Evolutionary conservation across 192 early-diverging fungal genomes (phyloP).

Genomic region (Allomyces macrogynus): DNA sequence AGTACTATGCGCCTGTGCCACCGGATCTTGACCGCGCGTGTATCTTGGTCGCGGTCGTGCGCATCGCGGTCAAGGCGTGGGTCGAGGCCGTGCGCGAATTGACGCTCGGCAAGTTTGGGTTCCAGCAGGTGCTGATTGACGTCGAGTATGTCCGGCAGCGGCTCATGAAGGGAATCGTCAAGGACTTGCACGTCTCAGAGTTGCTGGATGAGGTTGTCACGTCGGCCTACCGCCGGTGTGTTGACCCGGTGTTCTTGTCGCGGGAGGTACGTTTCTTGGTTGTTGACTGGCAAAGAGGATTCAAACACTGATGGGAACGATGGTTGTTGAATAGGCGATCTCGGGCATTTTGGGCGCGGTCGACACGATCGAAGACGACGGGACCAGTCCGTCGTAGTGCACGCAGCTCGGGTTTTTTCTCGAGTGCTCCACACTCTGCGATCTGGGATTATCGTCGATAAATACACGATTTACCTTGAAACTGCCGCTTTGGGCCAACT

Average conservation of each 20-base stretch:
- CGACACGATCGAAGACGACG: no score
- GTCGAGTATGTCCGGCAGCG: constrained; percentile 27
- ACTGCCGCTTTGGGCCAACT: no score
- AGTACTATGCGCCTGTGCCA: constrained; percentile 29
- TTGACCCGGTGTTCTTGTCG: background rate
- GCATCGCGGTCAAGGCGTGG: constrained; percentile 39
- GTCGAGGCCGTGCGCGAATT: constrained; percentile 32
- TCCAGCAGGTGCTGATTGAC: constrained; percentile 49
- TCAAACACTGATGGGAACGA: background rate
- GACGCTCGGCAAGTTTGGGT: constrained; percentile 23
- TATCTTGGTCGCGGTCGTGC: constrained; percentile 26
- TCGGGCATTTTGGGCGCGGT: no score
- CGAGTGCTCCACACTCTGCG: no score
- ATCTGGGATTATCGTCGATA: no score
- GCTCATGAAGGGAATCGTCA: constrained; percentile 10
- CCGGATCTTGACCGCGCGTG: constrained; percentile 23
- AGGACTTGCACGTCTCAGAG: background rate
- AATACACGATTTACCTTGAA: no score
- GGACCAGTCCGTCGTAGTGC: no score
- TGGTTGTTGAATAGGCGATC: no score
- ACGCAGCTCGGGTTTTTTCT: no score
- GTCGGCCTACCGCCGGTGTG: background rate
- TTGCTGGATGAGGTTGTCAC: background rate
- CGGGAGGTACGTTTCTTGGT: background rate
- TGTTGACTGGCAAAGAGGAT: no score